phyloP scores from a whole-genome alignment of 1,284 basidiomycete genomes.

The Sphaerobolus stellatus region DNA sequence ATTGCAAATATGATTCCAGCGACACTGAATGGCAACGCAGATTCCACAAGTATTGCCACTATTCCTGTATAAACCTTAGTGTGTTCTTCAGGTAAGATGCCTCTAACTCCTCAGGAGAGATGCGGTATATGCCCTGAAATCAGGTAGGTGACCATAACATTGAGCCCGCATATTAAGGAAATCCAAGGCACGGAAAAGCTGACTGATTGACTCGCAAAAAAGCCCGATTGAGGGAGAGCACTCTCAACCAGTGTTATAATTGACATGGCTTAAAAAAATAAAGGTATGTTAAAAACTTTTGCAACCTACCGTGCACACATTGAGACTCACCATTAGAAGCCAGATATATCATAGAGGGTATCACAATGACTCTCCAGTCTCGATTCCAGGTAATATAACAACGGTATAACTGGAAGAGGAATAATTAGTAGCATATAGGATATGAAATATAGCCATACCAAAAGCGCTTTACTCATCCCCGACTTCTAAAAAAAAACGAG shows the following conservation, averaged over 20 bases:
- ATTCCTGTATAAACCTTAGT: constrained; percentile 22
- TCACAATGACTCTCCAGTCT: constrained; percentile 17
- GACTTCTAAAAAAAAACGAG: too few relatives aligned
- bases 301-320: too few relatives aligned
- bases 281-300: too few relatives aligned
- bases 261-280: constrained; percentile 10
- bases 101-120: constrained; percentile 14
- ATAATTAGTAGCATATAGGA: too few relatives aligned
- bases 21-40: constrained; percentile 24
- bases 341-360: constrained; percentile 27
- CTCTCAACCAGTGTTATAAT: constrained; percentile 24
- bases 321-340: constrained; percentile 27
- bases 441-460: too few relatives aligned
- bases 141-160: constrained; percentile 23
- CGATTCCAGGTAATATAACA: constrained; percentile 32
- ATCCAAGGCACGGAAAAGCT: constrained; percentile 26
- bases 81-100: constrained; percentile 14
- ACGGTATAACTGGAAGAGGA: constrained; percentile 34
- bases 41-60: constrained; percentile 28
- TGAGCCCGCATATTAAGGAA: constrained; percentile 21
- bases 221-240: constrained; percentile 18
- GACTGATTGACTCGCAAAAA: constrained; percentile 17
- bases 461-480: too few relatives aligned
- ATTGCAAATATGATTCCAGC: constrained; percentile 21
- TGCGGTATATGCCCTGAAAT: constrained; percentile 21